phyloP scores from a whole-genome alignment of 352 stramenopile genomes.

The Thalassiosira hispida region DNA sequence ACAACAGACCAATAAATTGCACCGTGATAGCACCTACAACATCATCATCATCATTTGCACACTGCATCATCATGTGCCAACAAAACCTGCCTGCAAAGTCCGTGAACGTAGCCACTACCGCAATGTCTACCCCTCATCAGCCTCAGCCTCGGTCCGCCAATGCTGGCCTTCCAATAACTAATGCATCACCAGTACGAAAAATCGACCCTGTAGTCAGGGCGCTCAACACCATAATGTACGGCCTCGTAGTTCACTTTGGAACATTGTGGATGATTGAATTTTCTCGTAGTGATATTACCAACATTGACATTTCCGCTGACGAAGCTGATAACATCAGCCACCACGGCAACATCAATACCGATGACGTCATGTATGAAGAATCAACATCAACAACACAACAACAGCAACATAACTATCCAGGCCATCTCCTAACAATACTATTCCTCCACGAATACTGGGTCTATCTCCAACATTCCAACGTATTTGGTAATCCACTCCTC shows the following conservation, averaged over 20 bases:
- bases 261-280: slow-evolving; percentile 44
- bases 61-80: too few species aligned
- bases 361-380: too few species aligned
- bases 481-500: slow-evolving; percentile 58
- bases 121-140: too few species aligned
- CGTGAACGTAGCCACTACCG: too few species aligned
- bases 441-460: slow-evolving; percentile 66
- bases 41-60: too few species aligned
- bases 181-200: slow-evolving; percentile 1
- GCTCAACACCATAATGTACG: slow-evolving; percentile 58
- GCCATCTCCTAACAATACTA: slow-evolving; percentile 25
- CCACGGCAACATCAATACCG: too few species aligned
- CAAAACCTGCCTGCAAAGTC: too few species aligned
- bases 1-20: too few species aligned
- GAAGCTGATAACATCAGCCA: background rate
- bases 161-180: too few species aligned
- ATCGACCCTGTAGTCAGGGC: slow-evolving; percentile 55
- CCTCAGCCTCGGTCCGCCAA: too few species aligned
- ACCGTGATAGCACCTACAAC: too few species aligned
- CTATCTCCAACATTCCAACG: slow-evolving; percentile 63
- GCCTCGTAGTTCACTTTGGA: slow-evolving; percentile 54
- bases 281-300: background rate
- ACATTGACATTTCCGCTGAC: background rate
- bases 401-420: background rate
- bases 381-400: background rate